Evolutionary conservation across 129 eudicot species (phyloP).

Genomic region (Kitagawia praeruptora): DNA sequence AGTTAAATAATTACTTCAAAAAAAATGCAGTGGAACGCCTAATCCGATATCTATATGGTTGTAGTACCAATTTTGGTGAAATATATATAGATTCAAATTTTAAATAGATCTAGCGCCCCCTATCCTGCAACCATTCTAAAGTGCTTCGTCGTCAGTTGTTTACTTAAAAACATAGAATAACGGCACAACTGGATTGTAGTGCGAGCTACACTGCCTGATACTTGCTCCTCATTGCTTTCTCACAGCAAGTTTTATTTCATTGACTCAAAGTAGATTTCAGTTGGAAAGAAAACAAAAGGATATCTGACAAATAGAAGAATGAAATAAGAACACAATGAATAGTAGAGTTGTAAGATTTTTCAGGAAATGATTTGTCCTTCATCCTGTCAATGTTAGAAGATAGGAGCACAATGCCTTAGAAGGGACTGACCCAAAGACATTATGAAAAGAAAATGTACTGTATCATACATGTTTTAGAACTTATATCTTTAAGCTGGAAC

Average conservation of each 20-base stretch:
- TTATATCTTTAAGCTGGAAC: not conserved
- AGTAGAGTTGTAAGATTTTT: too few species aligned
- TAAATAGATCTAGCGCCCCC: not conserved
- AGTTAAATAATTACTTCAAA: not conserved
- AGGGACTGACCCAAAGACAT: not conserved
- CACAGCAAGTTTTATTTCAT: not conserved
- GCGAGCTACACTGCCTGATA: not conserved
- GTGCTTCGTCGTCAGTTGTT: not conserved
- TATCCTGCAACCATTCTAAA: not conserved
- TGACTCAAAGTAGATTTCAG: not conserved
- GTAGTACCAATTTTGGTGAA: not conserved
- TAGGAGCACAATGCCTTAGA: not conserved
- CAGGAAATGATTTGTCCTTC: conserved; percentile 42
- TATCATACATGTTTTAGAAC: not conserved
- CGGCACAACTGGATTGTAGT: not conserved
- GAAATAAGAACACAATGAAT: too few species aligned
- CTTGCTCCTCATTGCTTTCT: not conserved
- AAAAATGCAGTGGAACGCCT: not conserved
- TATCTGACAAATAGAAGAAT: not conserved
- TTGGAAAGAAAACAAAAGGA: not conserved
- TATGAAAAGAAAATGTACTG: not conserved
- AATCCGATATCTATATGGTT: not conserved
- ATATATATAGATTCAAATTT: not conserved
- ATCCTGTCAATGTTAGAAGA: conserved; percentile 27
- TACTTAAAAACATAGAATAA: not conserved